phyloP scores from a whole-genome alignment of 148 eudicot genomes.

The Rhododendron griersonianum region DNA sequence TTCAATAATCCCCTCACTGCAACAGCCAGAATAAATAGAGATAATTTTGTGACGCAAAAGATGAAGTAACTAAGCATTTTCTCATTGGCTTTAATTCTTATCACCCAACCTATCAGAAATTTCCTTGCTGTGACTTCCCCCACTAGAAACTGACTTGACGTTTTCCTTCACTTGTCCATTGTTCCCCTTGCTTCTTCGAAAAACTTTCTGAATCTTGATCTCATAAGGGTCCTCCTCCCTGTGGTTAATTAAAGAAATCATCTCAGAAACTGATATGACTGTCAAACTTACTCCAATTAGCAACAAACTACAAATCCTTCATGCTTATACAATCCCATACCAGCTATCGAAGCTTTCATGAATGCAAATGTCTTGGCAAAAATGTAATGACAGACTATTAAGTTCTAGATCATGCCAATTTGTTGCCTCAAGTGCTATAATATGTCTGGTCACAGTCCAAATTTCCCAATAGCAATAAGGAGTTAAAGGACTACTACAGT shows the following conservation, averaged over 20 bases:
- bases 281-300: not conserved
- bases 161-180: conserved; percentile 24
- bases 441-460: not conserved
- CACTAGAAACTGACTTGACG: conserved; percentile 9
- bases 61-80: not conserved
- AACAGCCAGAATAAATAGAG: conserved; percentile 22
- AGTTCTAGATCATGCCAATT: not conserved
- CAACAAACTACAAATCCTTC: not conserved
- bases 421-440: not conserved
- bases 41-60: conserved; percentile 5
- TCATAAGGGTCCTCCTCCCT: conserved; percentile 40
- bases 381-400: not conserved
- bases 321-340: not conserved
- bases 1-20: conserved; percentile 38
- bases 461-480: not conserved
- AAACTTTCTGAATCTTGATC: conserved; percentile 17
- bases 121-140: conserved; percentile 17
- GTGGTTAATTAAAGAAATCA: not conserved
- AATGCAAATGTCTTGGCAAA: not conserved
- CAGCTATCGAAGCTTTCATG: not conserved
- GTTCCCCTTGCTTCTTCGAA: conserved; percentile 16
- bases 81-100: not conserved
- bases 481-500: not conserved
- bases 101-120: conserved; percentile 33
- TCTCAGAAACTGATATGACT: not conserved